A percentile compares a stretch with the other conserved stretches of the same genome.
Evolutionary conservation across 345 rosid genomes (phyloP).

Genomic region (Ricinus communis): DNA sequence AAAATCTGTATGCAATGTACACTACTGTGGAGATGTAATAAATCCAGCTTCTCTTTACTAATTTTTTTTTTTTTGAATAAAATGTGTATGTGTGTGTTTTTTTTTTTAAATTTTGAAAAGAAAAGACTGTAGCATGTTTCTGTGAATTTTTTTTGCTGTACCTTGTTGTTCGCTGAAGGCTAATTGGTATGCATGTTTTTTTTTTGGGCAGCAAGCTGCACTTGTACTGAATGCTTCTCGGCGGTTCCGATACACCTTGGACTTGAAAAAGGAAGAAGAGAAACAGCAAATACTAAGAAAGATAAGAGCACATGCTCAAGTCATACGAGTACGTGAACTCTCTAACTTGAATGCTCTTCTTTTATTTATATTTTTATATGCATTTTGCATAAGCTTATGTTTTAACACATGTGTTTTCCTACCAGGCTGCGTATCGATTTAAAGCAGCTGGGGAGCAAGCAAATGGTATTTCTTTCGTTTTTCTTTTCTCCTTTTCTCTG

Average conservation of each 20-base stretch:
- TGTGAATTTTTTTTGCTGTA: not conserved
- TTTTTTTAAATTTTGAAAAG: not conserved
- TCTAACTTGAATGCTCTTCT: not conserved
- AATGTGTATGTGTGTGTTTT: no score
- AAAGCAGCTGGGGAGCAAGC: slow-evolving; percentile 21
- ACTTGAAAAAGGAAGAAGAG: slow-evolving; percentile 85
- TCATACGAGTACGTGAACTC: slow-evolving; percentile 60
- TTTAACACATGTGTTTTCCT: not conserved
- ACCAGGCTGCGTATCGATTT: slow-evolving; percentile 34
- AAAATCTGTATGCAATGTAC: no score
- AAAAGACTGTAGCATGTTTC: not conserved
- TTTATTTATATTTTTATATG: not conserved
- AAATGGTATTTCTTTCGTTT: slow-evolving; percentile 23
- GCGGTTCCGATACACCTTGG: slow-evolving; percentile 93
- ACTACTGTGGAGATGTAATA: no score
- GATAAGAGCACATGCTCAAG: slow-evolving; percentile 98
- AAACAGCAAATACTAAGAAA: slow-evolving; percentile 61
- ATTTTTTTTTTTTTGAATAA: no score
- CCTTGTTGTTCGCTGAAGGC: not conserved
- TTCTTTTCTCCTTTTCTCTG: no score
- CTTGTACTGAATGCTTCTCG: slow-evolving; percentile 95
- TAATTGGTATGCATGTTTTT: not conserved
- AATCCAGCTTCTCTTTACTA: no score
- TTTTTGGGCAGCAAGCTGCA: slow-evolving; percentile 68
- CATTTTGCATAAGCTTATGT: not conserved